Base-by-base conservation (phyloP, 176 grass and related monocot genomes). In the Carex littledalei region DNA sequence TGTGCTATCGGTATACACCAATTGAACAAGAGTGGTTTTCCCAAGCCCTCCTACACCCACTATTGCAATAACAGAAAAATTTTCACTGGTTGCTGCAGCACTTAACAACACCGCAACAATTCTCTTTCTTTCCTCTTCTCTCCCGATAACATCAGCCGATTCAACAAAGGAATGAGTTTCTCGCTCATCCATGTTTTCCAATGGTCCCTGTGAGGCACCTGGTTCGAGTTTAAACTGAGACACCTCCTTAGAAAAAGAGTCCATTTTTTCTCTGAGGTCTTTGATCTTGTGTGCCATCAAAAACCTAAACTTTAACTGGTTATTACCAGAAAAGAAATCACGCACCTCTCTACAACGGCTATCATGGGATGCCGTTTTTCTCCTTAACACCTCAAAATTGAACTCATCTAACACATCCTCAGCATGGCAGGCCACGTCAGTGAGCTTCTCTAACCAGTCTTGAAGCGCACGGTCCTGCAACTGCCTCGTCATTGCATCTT, bases 21-120 rank as follows among this genome's bases (percentile, higher is more conserved):
- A 9, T 45, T 90, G 78, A 53, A 45, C 67, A 17, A 92, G 64
- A 67, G 91, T 81, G 59, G 85, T 92, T 67, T 92, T 92, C 1
- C 91, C 83, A 35, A 92, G 66, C 0, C 87, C 91, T 0, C 88
- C 88, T 0, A 84, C 69, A 0, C 91, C 91, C 80, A 86, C 82
- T 67, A 92, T 45, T 3, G 85, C 58, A 84, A 92, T 3, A 0
- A 90, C 49, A 0, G 50, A 57, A 0, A 90, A 31, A 1, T 68
- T 81, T 12, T 60, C 0, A 0, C 5, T 18, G 50, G 4, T 57
- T 43, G 17, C 66, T 64, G 55, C 0, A 14, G 16, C 69, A 5
- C 6, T 0, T 0, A 22, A 75, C 4, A 86, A 63, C 0, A 1
- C 7, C 2, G 56, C 31, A 7, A 84, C 0, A 55, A 90, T 5